These are phyloP conservation scores for Nymphaea colorata DNA, from an alignment of 164 flowering plant species.

Conservation along the genomic window DNA sequence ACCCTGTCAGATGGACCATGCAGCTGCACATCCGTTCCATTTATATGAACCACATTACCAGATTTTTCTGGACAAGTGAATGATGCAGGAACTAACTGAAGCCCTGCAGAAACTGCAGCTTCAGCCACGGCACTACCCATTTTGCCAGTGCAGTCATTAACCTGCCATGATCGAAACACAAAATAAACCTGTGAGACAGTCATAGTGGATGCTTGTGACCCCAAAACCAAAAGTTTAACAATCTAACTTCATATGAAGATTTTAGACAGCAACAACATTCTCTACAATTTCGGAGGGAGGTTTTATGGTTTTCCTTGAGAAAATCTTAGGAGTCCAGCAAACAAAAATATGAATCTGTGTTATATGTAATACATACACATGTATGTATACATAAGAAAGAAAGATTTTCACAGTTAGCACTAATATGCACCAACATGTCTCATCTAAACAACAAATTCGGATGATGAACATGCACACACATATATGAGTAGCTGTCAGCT, in stretches of 20 bases:
- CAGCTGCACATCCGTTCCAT: constrained; percentile 53
- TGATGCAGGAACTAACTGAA: constrained; percentile 55
- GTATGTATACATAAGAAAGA: too few relatives aligned
- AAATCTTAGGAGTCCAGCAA: too few relatives aligned
- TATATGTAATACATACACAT: too few relatives aligned
- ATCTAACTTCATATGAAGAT: neutral
- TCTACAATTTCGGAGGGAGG: neutral
- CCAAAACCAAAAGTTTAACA: neutral
- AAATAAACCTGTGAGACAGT: neutral
- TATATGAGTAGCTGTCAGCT: too few relatives aligned
- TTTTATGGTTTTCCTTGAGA: neutral
- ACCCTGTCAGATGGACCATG: constrained; percentile 66
- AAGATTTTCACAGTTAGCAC: too few relatives aligned
- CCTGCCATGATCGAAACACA: constrained; percentile 21
- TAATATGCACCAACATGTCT: neutral
- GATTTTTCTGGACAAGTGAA: constrained; percentile 45
- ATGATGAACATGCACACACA: too few relatives aligned
- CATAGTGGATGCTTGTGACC: neutral
- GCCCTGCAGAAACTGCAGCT: constrained; percentile 80
- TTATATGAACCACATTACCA: constrained; percentile 39
- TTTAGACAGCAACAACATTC: neutral
- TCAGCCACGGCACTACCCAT: constrained; percentile 91
- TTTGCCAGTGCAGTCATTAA: constrained; percentile 82
- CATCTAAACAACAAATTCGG: too few relatives aligned
- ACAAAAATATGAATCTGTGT: too few relatives aligned